phyloP scores from a whole-genome alignment of 2,329 filamentous ascomycete genomes.

The Cladosporium sp. region DNA sequence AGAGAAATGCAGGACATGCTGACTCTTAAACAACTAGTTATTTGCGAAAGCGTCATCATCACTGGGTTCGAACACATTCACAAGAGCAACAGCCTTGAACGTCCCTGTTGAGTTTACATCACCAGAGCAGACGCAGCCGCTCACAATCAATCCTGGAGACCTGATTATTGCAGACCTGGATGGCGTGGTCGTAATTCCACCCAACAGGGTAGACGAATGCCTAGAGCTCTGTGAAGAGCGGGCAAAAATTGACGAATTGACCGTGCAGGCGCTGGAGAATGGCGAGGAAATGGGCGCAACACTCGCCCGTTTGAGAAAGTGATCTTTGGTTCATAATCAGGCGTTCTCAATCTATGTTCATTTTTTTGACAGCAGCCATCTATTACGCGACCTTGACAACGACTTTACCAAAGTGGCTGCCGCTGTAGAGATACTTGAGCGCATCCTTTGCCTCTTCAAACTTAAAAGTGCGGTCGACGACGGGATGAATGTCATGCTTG shows the following conservation, averaged over 20 bases:
- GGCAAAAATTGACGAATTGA: slow-evolving; percentile 35
- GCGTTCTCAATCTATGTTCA: background rate
- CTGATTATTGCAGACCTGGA: slow-evolving; percentile 34
- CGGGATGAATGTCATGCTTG: slow-evolving; percentile 37
- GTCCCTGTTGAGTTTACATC: slow-evolving; percentile 30
- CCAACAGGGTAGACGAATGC: slow-evolving; percentile 28
- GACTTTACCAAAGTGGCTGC: slow-evolving; percentile 37
- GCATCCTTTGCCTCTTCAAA: slow-evolving; percentile 34
- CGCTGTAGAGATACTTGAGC: slow-evolving; percentile 33
- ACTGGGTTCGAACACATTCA: slow-evolving; percentile 34
- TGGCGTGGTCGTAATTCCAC: slow-evolving; percentile 27
- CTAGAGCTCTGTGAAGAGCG: slow-evolving; percentile 32
- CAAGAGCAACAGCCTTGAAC: slow-evolving; percentile 33
- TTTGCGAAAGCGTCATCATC: slow-evolving; percentile 33
- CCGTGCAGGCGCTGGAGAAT: slow-evolving; percentile 26
- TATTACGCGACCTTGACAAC: slow-evolving; percentile 26
- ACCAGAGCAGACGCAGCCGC: slow-evolving; percentile 14
- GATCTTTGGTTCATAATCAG: background rate
- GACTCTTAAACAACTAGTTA: slow-evolving; percentile 17
- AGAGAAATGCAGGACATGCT: background rate
- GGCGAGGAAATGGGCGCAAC: slow-evolving; percentile 35
- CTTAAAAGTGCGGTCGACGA: slow-evolving; percentile 38
- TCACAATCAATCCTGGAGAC: slow-evolving; percentile 33
- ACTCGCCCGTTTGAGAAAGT: slow-evolving; percentile 34
- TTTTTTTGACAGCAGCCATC: background rate